A percentile compares a stretch with the other conserved stretches of the same genome.
phyloP scores from a whole-genome alignment of 78 protist species.

The Dictyostelium brefeldianum region DNA sequence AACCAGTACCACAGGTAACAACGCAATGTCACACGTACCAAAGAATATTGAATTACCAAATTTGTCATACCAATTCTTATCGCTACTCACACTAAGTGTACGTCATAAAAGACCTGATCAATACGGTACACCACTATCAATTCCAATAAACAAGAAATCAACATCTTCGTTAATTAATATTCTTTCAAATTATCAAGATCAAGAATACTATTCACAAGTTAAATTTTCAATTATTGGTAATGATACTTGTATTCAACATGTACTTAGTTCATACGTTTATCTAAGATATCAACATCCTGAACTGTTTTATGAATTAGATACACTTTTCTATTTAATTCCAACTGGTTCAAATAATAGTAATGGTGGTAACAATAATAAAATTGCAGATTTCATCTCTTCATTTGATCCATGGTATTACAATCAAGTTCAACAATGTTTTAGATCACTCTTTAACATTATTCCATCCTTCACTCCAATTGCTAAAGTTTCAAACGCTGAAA shows the following conservation, averaged over 20 bases:
- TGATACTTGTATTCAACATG: constrained; percentile 66
- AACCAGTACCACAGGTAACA: neutral
- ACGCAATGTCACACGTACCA: constrained; percentile 2
- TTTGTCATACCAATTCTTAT: constrained; percentile 38
- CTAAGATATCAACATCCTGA: constrained; percentile 48
- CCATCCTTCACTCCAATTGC: constrained; percentile 69
- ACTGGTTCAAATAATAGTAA: constrained; percentile 6
- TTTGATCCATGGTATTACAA: constrained; percentile 70
- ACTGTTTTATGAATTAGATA: constrained; percentile 34
- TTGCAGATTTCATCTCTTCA: constrained; percentile 44
- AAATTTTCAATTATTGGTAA: constrained; percentile 74
- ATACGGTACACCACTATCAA: constrained; percentile 1
- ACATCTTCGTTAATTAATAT: neutral
- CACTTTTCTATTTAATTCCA: constrained; percentile 45
- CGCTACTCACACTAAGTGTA: constrained; percentile 31
- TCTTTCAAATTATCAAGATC: constrained; percentile 49
- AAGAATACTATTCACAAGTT: neutral
- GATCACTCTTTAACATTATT: constrained; percentile 58
- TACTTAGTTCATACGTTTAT: constrained; percentile 44
- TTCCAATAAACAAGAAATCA: constrained; percentile 62
- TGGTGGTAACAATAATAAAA: neutral
- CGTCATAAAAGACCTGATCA: constrained; percentile 75
- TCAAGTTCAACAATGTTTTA: constrained; percentile 27
- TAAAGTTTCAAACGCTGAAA: constrained; percentile 7
- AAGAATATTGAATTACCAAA: constrained; percentile 39